phyloP scores from a whole-genome alignment of 2,329 filamentous ascomycete genomes.

The Tolypocladium endophyticum region DNA sequence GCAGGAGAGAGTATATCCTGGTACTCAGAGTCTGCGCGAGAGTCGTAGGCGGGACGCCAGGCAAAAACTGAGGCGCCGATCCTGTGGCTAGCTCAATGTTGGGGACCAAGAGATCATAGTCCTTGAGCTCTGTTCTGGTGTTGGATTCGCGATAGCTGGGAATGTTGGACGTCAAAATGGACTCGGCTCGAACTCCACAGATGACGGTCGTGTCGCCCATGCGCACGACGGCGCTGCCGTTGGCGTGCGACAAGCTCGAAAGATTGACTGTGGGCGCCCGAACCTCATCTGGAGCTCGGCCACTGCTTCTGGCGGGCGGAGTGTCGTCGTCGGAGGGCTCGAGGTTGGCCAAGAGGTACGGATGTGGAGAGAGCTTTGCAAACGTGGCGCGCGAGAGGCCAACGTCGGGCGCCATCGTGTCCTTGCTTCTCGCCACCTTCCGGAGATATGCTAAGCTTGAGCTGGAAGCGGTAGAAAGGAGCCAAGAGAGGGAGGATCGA shows the following conservation, averaged over 20 bases:
- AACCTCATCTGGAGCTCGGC: constrained; percentile 58
- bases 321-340: constrained; percentile 41
- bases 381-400: constrained; percentile 58
- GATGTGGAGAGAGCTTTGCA: constrained; percentile 78
- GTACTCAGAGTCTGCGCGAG: constrained; percentile 80
- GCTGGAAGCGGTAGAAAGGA: background rate
- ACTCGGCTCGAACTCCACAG: constrained; percentile 81
- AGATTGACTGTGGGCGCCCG: constrained; percentile 69
- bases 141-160: constrained; percentile 47
- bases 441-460: background rate
- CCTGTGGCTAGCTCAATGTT: constrained; percentile 91
- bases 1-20: constrained; percentile 64
- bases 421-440: background rate
- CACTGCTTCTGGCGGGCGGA: constrained; percentile 64
- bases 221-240: constrained; percentile 82
- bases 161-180: constrained; percentile 65
- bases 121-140: constrained; percentile 37
- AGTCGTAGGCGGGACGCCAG: constrained; percentile 69
- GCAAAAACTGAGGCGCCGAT: constrained; percentile 74
- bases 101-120: constrained; percentile 72
- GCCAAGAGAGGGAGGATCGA: background rate
- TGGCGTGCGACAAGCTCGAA: constrained; percentile 76
- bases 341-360: constrained; percentile 84
- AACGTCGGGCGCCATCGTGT: constrained; percentile 18
- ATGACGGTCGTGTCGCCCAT: constrained; percentile 90